These are phyloP conservation scores for Kazachstania sp. DNA, from an alignment of 1,139 yeast species.

Conservation along the genomic window DNA sequence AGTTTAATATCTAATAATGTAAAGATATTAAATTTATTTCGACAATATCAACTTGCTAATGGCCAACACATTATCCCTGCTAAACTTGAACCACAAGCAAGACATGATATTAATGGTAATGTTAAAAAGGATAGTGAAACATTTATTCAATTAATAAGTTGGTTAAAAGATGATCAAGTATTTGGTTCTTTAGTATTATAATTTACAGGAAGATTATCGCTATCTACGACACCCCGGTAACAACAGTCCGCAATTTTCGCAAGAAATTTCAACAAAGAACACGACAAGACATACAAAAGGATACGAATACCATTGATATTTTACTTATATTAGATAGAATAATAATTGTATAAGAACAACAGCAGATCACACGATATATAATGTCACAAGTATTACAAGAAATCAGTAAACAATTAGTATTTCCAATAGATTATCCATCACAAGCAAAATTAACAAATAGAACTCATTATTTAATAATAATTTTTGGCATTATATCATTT, in stretches of 20 bases:
- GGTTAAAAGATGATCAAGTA: slow-evolving; percentile 18
- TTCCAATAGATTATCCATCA: slow-evolving; percentile 28
- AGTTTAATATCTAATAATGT: slow-evolving; percentile 10
- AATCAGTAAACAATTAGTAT: slow-evolving; percentile 16
- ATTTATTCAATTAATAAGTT: slow-evolving; percentile 13
- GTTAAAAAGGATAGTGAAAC: slow-evolving; percentile 7
- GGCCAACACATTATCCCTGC: too few relatives aligned
- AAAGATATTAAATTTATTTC: slow-evolving; percentile 9
- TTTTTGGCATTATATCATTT: slow-evolving; percentile 19
- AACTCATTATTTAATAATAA: slow-evolving; percentile 11
- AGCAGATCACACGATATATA: too few relatives aligned
- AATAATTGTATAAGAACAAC: background rate
- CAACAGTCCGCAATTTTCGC: too few relatives aligned
- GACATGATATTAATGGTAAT: background rate
- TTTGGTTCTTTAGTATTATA: slow-evolving; percentile 2
- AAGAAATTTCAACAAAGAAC: background rate
- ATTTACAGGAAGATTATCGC: background rate
- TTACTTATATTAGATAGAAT: too few relatives aligned
- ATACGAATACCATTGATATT: too few relatives aligned
- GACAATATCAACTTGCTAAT: slow-evolving; percentile 1
- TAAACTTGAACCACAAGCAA: too few relatives aligned
- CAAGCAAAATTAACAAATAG: slow-evolving; percentile 16
- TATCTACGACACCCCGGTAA: too few relatives aligned
- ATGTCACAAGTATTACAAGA: slow-evolving; percentile 21
- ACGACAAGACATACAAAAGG: too few relatives aligned